These are phyloP conservation scores for Microbotryum violaceum DNA, from an alignment of 1,284 basidiomycete genomes.

Conservation along the genomic window DNA sequence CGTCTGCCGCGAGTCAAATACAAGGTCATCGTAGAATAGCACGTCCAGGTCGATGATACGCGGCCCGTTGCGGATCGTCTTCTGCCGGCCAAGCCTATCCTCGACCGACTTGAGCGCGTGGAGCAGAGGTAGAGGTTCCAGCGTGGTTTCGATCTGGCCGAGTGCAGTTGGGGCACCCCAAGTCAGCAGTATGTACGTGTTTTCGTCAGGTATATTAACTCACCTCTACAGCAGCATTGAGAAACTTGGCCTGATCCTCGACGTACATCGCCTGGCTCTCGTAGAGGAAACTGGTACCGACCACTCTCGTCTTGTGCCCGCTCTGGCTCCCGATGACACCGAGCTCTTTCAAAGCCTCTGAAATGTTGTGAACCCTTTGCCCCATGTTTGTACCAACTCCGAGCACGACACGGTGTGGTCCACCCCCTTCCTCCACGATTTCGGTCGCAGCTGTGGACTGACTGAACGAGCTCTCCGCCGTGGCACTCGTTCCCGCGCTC, in stretches of 20 bases:
- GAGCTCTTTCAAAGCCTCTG: slow-evolving; percentile 58
- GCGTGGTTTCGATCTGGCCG: slow-evolving; percentile 61
- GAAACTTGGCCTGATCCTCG: slow-evolving; percentile 76
- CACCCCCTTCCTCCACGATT: slow-evolving; percentile 25
- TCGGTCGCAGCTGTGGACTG: not conserved
- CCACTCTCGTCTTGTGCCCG: slow-evolving; percentile 45
- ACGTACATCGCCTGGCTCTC: slow-evolving; percentile 95
- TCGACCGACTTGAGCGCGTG: slow-evolving; percentile 68
- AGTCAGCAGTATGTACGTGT: not conserved
- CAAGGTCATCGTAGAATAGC: slow-evolving; percentile 61
- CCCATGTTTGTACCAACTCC: slow-evolving; percentile 88
- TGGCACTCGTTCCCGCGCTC: not conserved
- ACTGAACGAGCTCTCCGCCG: not conserved
- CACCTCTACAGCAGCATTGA: slow-evolving; percentile 85
- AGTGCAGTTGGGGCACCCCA: not conserved
- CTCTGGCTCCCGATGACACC: slow-evolving; percentile 42
- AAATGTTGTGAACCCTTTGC: slow-evolving; percentile 76
- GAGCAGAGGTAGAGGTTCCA: slow-evolving; percentile 59
- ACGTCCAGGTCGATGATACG: slow-evolving; percentile 88
- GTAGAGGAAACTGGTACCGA: slow-evolving; percentile 85
- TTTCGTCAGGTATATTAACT: slow-evolving; percentile 34
- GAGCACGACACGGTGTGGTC: slow-evolving; percentile 51
- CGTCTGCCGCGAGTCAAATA: slow-evolving; percentile 54
- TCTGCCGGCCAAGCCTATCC: slow-evolving; percentile 65
- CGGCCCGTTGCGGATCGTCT: slow-evolving; percentile 76